Base-by-base conservation (phyloP, 139 green algal species). In the Tetradesmus lagerheimii region DNA sequence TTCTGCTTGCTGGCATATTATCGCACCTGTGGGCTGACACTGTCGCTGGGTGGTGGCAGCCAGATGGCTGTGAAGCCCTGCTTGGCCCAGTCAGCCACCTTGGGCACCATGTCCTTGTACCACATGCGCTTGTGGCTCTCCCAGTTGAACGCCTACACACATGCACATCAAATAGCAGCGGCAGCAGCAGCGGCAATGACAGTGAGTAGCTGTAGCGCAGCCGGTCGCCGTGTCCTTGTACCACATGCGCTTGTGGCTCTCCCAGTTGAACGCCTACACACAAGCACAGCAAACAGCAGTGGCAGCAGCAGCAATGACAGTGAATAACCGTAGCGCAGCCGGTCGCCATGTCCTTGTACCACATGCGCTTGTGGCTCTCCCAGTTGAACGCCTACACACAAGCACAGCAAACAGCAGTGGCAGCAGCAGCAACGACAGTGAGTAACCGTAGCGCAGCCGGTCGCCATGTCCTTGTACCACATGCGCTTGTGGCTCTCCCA, bases 71-170 rank as follows among this genome's bases (percentile, higher is more conserved):
- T 99, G 93, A 99, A 97, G 74, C 98, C 98, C 43, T 92, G 88
- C n/a, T 95, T 93, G 11, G 95, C 93, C 87, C 87, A 91, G 11
- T 91, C 74, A 6, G 88, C 90, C 35, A 93, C 92, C 80, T 93
- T 75, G 9, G 37, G 38, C 43, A 74, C 87, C 4, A 94, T 75
- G 37, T 92, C 62, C 80, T 93, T 92, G 88, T 95, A 96, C 94
- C 94, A 97, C 75, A 81, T 11, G 64, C 96, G 91, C 90, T 97
- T 95, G 89, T 94, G 94, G 15, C 92, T 96, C 92, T 99, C 97
- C 97, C 98, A 99, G 93, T 99, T 99, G 94, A 99, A 99, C 53
- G 87, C 96, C 94, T 97, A 92, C 16, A n/a, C n/a, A n/a, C n/a
- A n/a, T n/a, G 62, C 62, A 12, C 4, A n/a, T 9, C 62, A 75